These are phyloP conservation scores for Penicillium hesseltinei DNA, from an alignment of 2,329 filamentous ascomycete species.

Conservation along the genomic window DNA sequence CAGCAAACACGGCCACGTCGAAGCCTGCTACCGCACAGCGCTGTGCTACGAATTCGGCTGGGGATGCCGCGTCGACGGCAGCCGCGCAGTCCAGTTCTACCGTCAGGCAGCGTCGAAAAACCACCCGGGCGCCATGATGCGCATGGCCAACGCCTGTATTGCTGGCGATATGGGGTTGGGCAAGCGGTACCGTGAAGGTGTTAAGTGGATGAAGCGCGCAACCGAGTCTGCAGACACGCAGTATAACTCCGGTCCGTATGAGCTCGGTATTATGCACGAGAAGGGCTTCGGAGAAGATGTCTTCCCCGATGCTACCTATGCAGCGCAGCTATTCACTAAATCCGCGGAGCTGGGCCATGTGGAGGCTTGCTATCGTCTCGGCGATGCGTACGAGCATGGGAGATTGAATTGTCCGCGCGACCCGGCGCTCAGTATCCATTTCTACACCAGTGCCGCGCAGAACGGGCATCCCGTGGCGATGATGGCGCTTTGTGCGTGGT, in stretches of 20 bases:
- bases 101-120: slow-evolving; percentile 87
- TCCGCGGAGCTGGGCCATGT: slow-evolving; percentile 87
- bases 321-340: slow-evolving; percentile 90
- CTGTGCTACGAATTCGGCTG: slow-evolving; percentile 98
- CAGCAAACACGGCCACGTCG: slow-evolving; percentile 94
- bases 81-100: slow-evolving; percentile 92
- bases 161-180: slow-evolving; percentile 81
- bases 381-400: slow-evolving; percentile 96
- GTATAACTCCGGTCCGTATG: slow-evolving; percentile 90
- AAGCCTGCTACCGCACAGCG: slow-evolving; percentile 89
- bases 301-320: slow-evolving; percentile 86
- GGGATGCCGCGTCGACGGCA: slow-evolving; percentile 85
- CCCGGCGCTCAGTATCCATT: slow-evolving; percentile 90
- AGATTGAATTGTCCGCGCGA: slow-evolving; percentile 83
- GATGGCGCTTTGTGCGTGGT: slow-evolving; percentile 99
- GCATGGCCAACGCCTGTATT: slow-evolving; percentile 85
- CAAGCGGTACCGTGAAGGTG: slow-evolving; percentile 81
- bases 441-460: slow-evolving; percentile 91
- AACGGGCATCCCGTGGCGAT: slow-evolving; percentile 80
- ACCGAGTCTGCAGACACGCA: slow-evolving; percentile 84
- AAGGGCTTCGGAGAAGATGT: slow-evolving; percentile 92
- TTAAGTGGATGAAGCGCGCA: slow-evolving; percentile 95
- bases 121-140: slow-evolving; percentile 91
- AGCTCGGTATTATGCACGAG: slow-evolving; percentile 84
- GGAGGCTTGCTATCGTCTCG: slow-evolving; percentile 82